phyloP scores from a whole-genome alignment of 441 rosid genomes.

The Gossypium trilobum region DNA sequence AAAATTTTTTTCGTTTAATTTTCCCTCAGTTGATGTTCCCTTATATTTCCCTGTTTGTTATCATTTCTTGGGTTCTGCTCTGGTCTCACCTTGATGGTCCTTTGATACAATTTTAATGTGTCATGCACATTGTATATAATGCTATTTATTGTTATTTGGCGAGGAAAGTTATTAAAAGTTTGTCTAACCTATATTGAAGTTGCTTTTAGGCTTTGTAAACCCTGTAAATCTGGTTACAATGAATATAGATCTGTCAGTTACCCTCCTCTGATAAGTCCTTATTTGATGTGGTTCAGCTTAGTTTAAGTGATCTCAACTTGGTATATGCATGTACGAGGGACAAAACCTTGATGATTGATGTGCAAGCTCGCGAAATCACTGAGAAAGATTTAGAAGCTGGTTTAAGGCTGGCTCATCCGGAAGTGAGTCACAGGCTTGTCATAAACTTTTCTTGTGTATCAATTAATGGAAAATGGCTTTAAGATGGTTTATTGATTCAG shows the following conservation, averaged over 20 bases:
- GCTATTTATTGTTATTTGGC: background rate
- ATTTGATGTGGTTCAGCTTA: constrained; percentile 53
- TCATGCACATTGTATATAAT: background rate
- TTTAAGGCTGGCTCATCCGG: constrained; percentile 87
- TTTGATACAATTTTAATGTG: background rate
- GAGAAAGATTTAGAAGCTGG: constrained; percentile 86
- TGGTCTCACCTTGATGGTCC: background rate
- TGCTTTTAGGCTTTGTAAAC: constrained; percentile 5
- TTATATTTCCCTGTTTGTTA: background rate
- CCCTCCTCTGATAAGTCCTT: constrained; percentile 14
- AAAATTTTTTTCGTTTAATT: background rate
- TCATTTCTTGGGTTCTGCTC: background rate
- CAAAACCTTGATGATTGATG: constrained; percentile 93
- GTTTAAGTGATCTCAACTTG: constrained; percentile 79
- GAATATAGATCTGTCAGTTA: background rate
- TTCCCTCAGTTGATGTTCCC: background rate
- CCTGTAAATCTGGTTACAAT: background rate
- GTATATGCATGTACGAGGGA: constrained; percentile 93
- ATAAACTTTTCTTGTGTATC: background rate
- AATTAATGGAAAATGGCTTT: background rate
- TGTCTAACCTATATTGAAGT: background rate
- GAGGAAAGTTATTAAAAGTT: background rate
- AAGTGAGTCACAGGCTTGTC: constrained; percentile 37
- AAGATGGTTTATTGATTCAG: constrained; percentile 34
- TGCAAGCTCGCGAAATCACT: constrained; percentile 74